Percentiles rank a stretch among this genome's conserved stretches.
phyloP scores from a whole-genome alignment of 768 basidiomycete species.

The Leccinum longicurvipes region DNA sequence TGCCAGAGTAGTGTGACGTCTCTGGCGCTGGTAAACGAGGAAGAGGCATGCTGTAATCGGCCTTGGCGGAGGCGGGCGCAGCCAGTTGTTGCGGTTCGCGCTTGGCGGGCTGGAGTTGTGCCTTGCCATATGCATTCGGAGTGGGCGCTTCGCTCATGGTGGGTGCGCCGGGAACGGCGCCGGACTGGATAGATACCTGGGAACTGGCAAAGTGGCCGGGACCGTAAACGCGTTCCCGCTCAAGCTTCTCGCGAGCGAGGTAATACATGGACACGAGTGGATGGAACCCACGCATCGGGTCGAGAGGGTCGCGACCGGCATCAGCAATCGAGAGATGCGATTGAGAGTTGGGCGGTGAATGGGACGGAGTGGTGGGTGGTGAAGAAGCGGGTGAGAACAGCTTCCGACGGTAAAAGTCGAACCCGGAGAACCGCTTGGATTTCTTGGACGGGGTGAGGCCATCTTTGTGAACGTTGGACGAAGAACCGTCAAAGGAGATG shows the following conservation, averaged over 20 bases:
- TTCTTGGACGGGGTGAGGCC: slow-evolving; percentile 51
- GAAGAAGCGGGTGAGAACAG: slow-evolving; percentile 61
- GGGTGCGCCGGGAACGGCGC: slow-evolving; percentile 16
- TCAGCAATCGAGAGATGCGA: slow-evolving; percentile 52
- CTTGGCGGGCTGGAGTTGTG: slow-evolving; percentile 31
- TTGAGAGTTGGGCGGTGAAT: slow-evolving; percentile 60
- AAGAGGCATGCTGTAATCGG: slow-evolving; percentile 81
- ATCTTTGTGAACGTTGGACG: slow-evolving; percentile 41
- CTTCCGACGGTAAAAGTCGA: slow-evolving; percentile 92
- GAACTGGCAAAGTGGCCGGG: slow-evolving; percentile 92
- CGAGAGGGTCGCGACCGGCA: slow-evolving; percentile 50
- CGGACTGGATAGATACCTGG: slow-evolving; percentile 60
- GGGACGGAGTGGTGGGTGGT: slow-evolving; percentile 50
- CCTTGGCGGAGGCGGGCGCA: slow-evolving; percentile 37
- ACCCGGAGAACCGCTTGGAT: slow-evolving; percentile 86
- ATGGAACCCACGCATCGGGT: slow-evolving; percentile 92
- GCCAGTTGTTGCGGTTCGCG: slow-evolving; percentile 28
- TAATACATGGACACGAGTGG: slow-evolving; percentile 96
- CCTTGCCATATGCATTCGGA: slow-evolving; percentile 22
- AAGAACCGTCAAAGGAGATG: slow-evolving; percentile 53
- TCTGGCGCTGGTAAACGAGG: slow-evolving; percentile 80
- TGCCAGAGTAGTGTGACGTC: slow-evolving; percentile 75
- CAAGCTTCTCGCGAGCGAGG: slow-evolving; percentile 92
- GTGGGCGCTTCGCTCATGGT: slow-evolving; percentile 19
- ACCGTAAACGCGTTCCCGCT: slow-evolving; percentile 91